phyloP scores from a whole-genome alignment of 106 monocot genomes.

The Amphibolis antarctica region DNA sequence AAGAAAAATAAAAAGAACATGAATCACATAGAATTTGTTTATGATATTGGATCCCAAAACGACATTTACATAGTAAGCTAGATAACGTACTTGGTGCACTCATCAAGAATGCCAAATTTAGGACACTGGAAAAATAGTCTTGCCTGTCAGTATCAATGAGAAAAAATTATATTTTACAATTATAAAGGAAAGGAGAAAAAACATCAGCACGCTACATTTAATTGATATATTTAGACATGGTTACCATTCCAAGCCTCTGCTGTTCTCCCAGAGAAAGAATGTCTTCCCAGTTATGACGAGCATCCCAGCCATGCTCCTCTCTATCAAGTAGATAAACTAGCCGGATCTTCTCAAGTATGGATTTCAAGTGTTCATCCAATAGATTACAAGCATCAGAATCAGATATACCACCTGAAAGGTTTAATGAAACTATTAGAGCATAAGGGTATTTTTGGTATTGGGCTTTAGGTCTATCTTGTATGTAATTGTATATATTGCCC shows the following conservation, averaged over 20 bases:
- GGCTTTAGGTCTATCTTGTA: no score
- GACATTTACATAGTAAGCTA: neutral
- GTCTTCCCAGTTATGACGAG: conserved; percentile 86
- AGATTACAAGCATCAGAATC: conserved; percentile 27
- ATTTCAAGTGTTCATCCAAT: conserved; percentile 51
- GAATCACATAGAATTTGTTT: neutral
- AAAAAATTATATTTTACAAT: neutral
- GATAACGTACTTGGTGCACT: conserved; percentile 85
- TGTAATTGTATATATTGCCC: no score
- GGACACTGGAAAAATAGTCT: conserved; percentile 91
- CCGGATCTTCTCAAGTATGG: conserved; percentile 76
- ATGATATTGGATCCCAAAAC: neutral
- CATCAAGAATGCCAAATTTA: conserved; percentile 91
- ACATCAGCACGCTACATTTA: no score
- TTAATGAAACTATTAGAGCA: neutral
- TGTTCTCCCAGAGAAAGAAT: conserved; percentile 92
- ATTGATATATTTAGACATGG: neutral
- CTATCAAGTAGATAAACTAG: conserved; percentile 94
- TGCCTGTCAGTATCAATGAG: conserved; percentile 33
- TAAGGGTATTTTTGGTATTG: no score
- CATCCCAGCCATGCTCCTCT: conserved; percentile 69
- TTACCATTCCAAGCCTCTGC: conserved; percentile 98
- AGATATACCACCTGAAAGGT: conserved; percentile 5
- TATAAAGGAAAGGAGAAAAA: neutral
- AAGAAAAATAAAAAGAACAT: conserved; percentile 8